phyloP scores from a whole-genome alignment of 805 yeast species.

The Clavispora santaluciae region DNA sequence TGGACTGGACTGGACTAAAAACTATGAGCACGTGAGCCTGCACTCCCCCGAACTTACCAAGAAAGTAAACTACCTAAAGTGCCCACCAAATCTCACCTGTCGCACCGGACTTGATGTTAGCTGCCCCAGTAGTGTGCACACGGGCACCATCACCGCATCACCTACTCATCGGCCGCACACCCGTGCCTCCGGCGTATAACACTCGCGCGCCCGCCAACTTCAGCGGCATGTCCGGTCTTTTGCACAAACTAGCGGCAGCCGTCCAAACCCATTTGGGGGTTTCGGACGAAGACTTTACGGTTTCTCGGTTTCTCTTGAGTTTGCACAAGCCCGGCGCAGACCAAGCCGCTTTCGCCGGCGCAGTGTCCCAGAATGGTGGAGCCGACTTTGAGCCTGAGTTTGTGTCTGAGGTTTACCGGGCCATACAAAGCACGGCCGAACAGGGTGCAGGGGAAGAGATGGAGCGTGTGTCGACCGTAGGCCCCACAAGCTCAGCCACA shows the following conservation, averaged over 20 bases:
- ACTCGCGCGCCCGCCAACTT: background rate
- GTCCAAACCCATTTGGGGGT: slow-evolving; percentile 11
- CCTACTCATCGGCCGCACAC: background rate
- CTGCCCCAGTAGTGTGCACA: too few species aligned
- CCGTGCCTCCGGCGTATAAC: background rate
- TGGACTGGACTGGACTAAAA: too few species aligned
- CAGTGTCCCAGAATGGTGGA: slow-evolving; percentile 35
- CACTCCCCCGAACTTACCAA: too few species aligned
- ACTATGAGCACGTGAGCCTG: too few species aligned
- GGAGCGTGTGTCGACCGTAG: background rate
- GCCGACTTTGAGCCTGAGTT: slow-evolving; percentile 35
- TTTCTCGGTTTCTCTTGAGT: slow-evolving; percentile 25
- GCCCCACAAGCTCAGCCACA: background rate
- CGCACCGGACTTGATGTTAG: too few species aligned
- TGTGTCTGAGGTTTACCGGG: slow-evolving; percentile 15
- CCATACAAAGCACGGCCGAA: background rate
- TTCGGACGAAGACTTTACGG: slow-evolving; percentile 16
- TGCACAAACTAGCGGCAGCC: slow-evolving; percentile 4
- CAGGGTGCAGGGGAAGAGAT: background rate
- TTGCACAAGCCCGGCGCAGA: slow-evolving; percentile 18
- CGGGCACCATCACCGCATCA: too few species aligned
- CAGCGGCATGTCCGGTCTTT: slow-evolving; percentile 1
- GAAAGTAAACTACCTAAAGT: too few species aligned
- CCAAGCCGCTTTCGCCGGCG: slow-evolving; percentile 9
- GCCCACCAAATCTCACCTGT: too few species aligned